Percentiles rank a stretch among this genome's conserved stretches.
These are phyloP conservation scores for Fagopyrum homotropicum DNA, from an alignment of 148 eudicot genomes.

Conservation along the genomic window DNA sequence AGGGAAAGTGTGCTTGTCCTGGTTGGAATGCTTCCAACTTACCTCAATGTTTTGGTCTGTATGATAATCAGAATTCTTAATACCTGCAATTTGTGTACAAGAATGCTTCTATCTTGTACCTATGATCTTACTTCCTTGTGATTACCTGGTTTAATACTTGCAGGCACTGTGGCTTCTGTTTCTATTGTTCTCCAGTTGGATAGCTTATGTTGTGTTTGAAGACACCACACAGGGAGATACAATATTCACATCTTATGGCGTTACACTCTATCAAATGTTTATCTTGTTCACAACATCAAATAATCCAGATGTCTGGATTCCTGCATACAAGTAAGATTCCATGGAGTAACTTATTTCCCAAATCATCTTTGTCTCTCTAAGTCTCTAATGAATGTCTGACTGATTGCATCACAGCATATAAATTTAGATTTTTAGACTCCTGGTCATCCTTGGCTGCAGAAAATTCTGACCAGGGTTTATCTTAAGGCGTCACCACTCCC, in stretches of 20 bases:
- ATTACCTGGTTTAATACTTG: conserved; percentile 20
- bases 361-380: neutral
- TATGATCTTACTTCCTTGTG: conserved; percentile 10
- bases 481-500: too few relatives aligned
- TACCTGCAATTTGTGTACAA: neutral
- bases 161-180: conserved; percentile 80
- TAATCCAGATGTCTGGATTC: conserved; percentile 97
- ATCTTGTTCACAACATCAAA: conserved; percentile 87
- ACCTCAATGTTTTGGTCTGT: conserved; percentile 83
- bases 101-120: neutral
- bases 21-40: conserved; percentile 84
- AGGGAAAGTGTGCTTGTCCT: conserved; percentile 61
- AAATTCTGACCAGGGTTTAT: neutral
- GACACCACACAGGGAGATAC: conserved; percentile 78
- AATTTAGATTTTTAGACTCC: neutral
- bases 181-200: conserved; percentile 89
- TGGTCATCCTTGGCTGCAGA: neutral
- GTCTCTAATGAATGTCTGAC: neutral
- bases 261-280: conserved; percentile 84
- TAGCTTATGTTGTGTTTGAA: conserved; percentile 93
- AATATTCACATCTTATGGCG: conserved; percentile 73
- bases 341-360: neutral
- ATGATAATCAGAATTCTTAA: neutral
- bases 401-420: neutral
- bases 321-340: conserved; percentile 85